Evolutionary conservation across 129 eudicot genomes (phyloP).

Genomic region (Centrapalus pauciflorus): DNA sequence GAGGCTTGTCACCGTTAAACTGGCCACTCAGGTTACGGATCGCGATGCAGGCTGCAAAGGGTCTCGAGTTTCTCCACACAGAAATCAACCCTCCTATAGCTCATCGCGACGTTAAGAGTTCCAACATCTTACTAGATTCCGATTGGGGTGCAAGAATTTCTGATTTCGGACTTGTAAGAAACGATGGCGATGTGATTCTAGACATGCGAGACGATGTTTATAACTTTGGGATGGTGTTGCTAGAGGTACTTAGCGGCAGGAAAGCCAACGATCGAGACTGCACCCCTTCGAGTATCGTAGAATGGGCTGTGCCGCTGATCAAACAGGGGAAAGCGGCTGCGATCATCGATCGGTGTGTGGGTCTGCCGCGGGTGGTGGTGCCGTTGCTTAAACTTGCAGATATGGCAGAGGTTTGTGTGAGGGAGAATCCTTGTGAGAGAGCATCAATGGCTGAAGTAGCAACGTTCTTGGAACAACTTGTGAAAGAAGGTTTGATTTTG

Average conservation of each 20-base stretch:
- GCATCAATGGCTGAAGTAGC: constrained; percentile 66
- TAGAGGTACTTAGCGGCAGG: constrained; percentile 85
- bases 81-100: constrained; percentile 72
- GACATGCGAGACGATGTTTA: constrained; percentile 70
- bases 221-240: constrained; percentile 71
- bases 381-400: constrained; percentile 90
- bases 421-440: constrained; percentile 68
- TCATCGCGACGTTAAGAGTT: constrained; percentile 75
- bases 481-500: constrained; percentile 68
- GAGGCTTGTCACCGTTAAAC: constrained; percentile 65
- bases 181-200: constrained; percentile 44
- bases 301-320: constrained; percentile 87
- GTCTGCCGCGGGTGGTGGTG: constrained; percentile 81
- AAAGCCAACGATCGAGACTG: constrained; percentile 82
- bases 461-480: constrained; percentile 55
- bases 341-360: constrained; percentile 56
- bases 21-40: constrained; percentile 73
- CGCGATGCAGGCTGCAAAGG: constrained; percentile 92
- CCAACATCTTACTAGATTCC: constrained; percentile 76
- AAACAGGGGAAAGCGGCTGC: constrained; percentile 88
- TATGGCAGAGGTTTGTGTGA: constrained; percentile 66
- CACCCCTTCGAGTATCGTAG: constrained; percentile 58
- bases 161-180: constrained; percentile 72
- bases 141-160: constrained; percentile 88
- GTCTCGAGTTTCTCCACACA: constrained; percentile 80